Evolutionary conservation across 148 eudicot genomes (phyloP).

Genomic region (Agrostemma githago): DNA sequence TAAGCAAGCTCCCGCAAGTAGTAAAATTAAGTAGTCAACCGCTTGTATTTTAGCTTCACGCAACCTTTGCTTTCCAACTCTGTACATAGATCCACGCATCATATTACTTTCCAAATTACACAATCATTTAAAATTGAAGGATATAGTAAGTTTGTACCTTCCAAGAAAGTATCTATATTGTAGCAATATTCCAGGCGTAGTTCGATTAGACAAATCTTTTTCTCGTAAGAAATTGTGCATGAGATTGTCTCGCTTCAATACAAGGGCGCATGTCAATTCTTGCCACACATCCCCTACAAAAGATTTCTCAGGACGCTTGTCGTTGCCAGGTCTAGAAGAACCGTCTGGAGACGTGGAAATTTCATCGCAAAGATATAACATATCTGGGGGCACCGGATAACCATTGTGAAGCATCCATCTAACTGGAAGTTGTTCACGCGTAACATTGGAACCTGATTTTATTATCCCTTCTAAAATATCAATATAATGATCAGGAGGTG

Average conservation of each 20-base stretch:
- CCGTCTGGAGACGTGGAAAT: constrained; percentile 44
- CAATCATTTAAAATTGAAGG: too few relatives aligned
- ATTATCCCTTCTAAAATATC: constrained; percentile 85
- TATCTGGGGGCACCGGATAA: constrained; percentile 84
- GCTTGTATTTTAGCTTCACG: constrained; percentile 80
- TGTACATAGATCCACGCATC: constrained; percentile 16
- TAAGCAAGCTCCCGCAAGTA: constrained; percentile 88
- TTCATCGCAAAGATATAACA: constrained; percentile 73
- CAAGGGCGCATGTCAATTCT: constrained; percentile 40
- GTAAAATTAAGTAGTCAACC: constrained; percentile 78
- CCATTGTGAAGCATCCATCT: constrained; percentile 98
- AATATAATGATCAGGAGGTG: constrained; percentile 89
- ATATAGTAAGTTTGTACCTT: constrained; percentile 38
- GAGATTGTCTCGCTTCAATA: constrained; percentile 35
- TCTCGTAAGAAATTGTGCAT: constrained; percentile 40
- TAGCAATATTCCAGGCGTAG: constrained; percentile 54
- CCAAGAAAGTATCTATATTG: constrained; percentile 90
- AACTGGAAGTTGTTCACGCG: constrained; percentile 84
- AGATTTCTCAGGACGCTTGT: constrained; percentile 32
- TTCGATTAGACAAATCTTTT: constrained; percentile 57
- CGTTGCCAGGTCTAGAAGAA: constrained; percentile 21
- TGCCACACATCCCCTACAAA: constrained; percentile 41
- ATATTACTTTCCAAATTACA: too few relatives aligned
- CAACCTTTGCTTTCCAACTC: constrained; percentile 83
- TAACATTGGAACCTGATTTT: constrained; percentile 55